A percentile compares a stretch with the other conserved stretches of the same genome.
phyloP scores from a whole-genome alignment of 345 rosid species.

The Psidium friedrichsthalianum region DNA sequence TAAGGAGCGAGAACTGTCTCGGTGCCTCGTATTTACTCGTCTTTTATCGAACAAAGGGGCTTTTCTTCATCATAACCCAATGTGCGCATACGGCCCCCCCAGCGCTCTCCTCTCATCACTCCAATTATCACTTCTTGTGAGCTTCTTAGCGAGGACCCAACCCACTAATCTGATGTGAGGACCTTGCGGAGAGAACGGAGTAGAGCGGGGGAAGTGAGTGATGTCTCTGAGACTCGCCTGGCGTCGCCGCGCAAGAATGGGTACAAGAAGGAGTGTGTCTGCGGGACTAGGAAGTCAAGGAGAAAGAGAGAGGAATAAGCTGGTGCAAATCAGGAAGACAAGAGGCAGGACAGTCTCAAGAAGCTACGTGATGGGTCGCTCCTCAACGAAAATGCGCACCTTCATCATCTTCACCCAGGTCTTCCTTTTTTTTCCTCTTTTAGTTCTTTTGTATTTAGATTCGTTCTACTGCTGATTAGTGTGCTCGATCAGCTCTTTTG shows the following conservation, averaged over 20 bases:
- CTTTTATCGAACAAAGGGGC: no score
- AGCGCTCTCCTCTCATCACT: no score
- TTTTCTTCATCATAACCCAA: no score
- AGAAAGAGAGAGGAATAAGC: constrained; percentile 42
- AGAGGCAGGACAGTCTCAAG: constrained; percentile 40
- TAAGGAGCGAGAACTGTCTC: no score
- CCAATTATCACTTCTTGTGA: no score
- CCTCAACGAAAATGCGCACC: not conserved
- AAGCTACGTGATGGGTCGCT: constrained; percentile 17
- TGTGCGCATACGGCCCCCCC: no score
- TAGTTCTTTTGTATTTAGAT: not conserved
- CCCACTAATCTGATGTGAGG: not conserved
- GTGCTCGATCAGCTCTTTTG: not conserved
- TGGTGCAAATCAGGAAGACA: constrained; percentile 45
- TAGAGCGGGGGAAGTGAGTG: not conserved
- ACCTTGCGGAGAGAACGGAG: not conserved
- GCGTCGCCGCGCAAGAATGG: constrained; percentile 23
- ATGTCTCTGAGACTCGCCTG: constrained; percentile 38
- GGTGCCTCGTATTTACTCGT: no score
- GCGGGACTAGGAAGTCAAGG: constrained; percentile 18
- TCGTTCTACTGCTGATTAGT: not conserved
- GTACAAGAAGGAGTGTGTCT: constrained; percentile 32
- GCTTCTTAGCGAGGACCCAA: not conserved
- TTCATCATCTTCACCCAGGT: not conserved
- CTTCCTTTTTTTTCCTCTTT: not conserved